A percentile compares a stretch with the other conserved stretches of the same genome.
These are phyloP conservation scores for Mesembryanthemum crystallinum DNA, from an alignment of 148 eudicot species.

Conservation along the genomic window DNA sequence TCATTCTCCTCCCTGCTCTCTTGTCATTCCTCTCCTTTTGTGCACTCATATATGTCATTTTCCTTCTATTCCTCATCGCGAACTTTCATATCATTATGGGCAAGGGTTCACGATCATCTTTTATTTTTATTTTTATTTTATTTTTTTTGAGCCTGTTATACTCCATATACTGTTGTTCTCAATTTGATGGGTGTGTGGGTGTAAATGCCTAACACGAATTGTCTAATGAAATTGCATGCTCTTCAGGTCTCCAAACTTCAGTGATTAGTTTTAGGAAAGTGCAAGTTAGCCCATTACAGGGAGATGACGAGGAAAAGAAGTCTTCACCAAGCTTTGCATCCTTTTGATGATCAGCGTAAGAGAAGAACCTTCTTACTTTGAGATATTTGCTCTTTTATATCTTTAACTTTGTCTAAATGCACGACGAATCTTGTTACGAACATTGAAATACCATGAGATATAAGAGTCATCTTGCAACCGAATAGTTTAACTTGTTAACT, in stretches of 20 bases:
- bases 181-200: no score
- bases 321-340: constrained; percentile 31
- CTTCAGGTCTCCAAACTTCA: background rate
- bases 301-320: constrained; percentile 25
- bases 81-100: no score
- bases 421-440: background rate
- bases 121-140: no score
- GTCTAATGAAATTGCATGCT: background rate
- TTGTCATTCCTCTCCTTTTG: background rate
- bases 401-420: background rate
- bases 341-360: constrained; percentile 45
- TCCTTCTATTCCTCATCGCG: background rate
- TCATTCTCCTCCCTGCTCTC: no score
- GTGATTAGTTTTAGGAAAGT: background rate
- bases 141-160: no score
- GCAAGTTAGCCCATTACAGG: background rate
- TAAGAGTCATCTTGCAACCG: background rate
- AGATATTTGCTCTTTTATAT: background rate
- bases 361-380: background rate
- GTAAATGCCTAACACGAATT: background rate
- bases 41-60: background rate
- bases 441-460: background rate
- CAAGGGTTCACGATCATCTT: no score
- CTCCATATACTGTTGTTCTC: no score
- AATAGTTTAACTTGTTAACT: background rate